These are phyloP conservation scores for Diplodia mutila DNA, from an alignment of 2,329 filamentous ascomycete species.

Conservation along the genomic window DNA sequence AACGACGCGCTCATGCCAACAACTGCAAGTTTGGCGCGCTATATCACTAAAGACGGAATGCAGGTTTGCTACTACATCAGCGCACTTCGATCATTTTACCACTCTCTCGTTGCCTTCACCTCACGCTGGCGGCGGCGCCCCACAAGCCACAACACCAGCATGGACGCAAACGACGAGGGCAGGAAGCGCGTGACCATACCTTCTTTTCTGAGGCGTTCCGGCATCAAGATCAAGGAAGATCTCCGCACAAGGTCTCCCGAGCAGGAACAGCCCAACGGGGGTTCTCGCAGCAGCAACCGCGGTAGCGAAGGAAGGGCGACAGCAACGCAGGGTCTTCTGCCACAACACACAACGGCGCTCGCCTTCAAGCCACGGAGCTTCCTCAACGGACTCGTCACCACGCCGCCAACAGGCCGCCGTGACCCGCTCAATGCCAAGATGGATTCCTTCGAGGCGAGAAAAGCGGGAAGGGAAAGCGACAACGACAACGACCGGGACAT, in stretches of 20 bases:
- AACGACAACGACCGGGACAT: too few species aligned
- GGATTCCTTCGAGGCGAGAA: background rate
- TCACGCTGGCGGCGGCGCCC: background rate
- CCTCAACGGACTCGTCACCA: background rate
- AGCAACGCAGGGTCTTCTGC: background rate
- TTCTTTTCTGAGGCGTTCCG: background rate
- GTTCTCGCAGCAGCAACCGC: background rate
- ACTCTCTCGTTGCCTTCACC: background rate
- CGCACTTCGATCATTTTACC: too few species aligned
- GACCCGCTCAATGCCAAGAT: background rate
- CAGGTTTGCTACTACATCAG: too few species aligned
- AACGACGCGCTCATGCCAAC: background rate
- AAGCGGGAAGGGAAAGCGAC: background rate
- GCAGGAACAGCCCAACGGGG: background rate
- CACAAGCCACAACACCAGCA: background rate
- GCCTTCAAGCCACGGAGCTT: slow-evolving; percentile 1
- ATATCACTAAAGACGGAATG: too few species aligned
- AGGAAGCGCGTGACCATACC: background rate
- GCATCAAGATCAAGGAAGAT: background rate
- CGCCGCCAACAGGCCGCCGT: background rate
- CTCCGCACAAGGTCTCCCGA: background rate
- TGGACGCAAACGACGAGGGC: background rate
- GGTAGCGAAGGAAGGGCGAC: background rate
- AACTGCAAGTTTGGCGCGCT: background rate
- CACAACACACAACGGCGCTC: background rate